Evolutionary conservation across 495 filamentous ascomycete genomes (phyloP), one percentile per base, ranked within the genome.

Genomic region (Talaromyces proteolyticus): DNA sequence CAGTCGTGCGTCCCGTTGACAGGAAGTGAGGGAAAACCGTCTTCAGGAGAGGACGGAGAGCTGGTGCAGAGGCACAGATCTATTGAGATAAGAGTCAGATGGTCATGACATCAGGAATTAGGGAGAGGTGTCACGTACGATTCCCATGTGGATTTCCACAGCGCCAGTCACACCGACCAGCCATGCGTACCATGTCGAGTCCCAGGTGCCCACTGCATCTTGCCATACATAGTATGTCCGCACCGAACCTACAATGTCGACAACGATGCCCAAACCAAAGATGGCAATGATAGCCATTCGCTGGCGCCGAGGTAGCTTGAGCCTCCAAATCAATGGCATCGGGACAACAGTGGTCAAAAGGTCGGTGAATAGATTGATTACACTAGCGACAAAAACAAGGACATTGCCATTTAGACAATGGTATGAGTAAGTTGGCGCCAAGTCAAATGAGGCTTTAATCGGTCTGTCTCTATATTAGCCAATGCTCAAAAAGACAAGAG

Each of bases 291-390:
- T 70, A 8, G 77, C 74, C 25, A 80, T 52, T n/a, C 74, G 68
- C 49, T 84, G 80, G 23, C 67, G 71, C 16, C 62, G 34, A 21
- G 79, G 76, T 46, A 86, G 64, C 34, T 79, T 70, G 19, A 86
- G 59, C 10, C 71, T 67, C 68, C 75, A 72, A 25, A 81, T 71
- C 29, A 80, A 67, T n/a, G 77, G 75, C 53, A 86, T 80, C 0
- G 84, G 83, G 1, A 86, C 53, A 8, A 78, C 56, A 0, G 82
- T 78, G 18, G 73, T 69, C 1, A 79, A 42, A 42, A 85, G 72
- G 53, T 86, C 84, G 16, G 78, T 80, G 26, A 77, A 54, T 19
- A 77, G 79, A 55, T 86, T 84, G 57, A 84, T 70, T 20, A 81
- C 66, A 44, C 79, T 80, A 10, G 68, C 74, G 2, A 68, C 67